These are phyloP conservation scores for Psilocybe subaeruginosa DNA, from an alignment of 768 basidiomycete species.

Conservation along the genomic window DNA sequence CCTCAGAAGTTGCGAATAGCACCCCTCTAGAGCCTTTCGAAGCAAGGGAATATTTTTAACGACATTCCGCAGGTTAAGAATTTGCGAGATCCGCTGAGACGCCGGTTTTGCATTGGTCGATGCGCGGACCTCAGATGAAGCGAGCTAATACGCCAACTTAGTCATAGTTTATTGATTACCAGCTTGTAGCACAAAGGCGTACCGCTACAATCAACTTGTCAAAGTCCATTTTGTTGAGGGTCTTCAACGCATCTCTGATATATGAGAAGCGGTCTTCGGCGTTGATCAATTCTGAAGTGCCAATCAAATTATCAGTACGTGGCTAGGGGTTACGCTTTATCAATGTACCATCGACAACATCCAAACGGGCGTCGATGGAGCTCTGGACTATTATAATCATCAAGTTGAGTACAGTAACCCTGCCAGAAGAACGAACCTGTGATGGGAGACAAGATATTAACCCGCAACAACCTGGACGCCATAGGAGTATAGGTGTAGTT, in stretches of 20 bases:
- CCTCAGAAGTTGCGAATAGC: conserved; percentile 59
- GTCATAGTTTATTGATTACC: neutral
- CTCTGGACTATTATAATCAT: conserved; percentile 43
- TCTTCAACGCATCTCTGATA: conserved; percentile 68
- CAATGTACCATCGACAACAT: conserved; percentile 76
- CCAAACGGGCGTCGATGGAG: conserved; percentile 80
- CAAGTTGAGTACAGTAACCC: conserved; percentile 2
- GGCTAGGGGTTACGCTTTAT: neutral
- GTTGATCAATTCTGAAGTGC: conserved; percentile 66
- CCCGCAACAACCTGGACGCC: conserved; percentile 79
- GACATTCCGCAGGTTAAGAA: conserved; percentile 77
- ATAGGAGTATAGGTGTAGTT: conserved; percentile 91
- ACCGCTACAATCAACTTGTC: conserved; percentile 84
- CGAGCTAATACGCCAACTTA: conserved; percentile 53
- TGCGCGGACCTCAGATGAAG: conserved; percentile 59
- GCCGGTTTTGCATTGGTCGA: conserved; percentile 63
- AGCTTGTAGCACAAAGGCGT: conserved; percentile 16
- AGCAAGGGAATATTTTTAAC: conserved; percentile 70
- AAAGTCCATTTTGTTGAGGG: conserved; percentile 80
- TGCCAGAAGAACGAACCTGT: conserved; percentile 49
- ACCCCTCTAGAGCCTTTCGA: conserved; percentile 60
- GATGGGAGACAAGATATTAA: conserved; percentile 81
- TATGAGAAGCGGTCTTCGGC: conserved; percentile 75
- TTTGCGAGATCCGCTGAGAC: conserved; percentile 70
- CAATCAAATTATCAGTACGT: conserved; percentile 3